These are phyloP conservation scores for Annona cherimola DNA, from an alignment of 164 flowering plant genomes.

Conservation along the genomic window DNA sequence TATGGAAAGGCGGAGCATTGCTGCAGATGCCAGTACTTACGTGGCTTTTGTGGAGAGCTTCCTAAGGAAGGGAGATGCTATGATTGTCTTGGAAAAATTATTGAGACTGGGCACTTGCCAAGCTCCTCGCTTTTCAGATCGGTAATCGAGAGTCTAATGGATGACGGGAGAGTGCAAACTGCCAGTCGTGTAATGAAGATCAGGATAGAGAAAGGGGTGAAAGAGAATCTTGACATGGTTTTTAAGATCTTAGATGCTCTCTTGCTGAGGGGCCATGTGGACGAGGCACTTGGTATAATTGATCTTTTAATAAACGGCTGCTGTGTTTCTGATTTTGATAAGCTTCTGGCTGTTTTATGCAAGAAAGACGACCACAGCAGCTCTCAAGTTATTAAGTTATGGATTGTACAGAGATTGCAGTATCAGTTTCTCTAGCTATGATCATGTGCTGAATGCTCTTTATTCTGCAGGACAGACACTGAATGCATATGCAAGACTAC, in stretches of 20 bases:
- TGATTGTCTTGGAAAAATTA: conserved; percentile 67
- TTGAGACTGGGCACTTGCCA: conserved; percentile 65
- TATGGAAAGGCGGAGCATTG: conserved; percentile 64
- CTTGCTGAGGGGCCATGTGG: conserved; percentile 89
- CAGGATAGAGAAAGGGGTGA: conserved; percentile 90
- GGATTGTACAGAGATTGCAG: conserved; percentile 68
- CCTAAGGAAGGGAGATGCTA: conserved; percentile 76
- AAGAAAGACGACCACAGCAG: conserved; percentile 77
- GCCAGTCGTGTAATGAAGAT: conserved; percentile 86
- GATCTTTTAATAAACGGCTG: conserved; percentile 54
- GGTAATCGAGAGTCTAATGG: conserved; percentile 62
- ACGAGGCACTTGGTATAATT: conserved; percentile 85
- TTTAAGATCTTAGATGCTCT: conserved; percentile 86
- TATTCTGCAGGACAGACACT: conserved; percentile 80
- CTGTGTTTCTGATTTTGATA: conserved; percentile 50
- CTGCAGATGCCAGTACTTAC: conserved; percentile 47
- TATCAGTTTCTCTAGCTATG: conserved; percentile 60
- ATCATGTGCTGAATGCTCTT: conserved; percentile 78
- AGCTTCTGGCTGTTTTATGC: conserved; percentile 52
- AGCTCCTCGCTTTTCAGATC: conserved; percentile 52
- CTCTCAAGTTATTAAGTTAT: conserved; percentile 72
- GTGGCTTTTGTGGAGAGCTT: conserved; percentile 50
- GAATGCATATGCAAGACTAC: conserved; percentile 79
- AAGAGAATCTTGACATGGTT: conserved; percentile 77
- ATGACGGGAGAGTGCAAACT: conserved; percentile 77